A percentile compares a stretch with the other conserved stretches of the same genome.
These are phyloP conservation scores for Apiospora marii DNA, from an alignment of 2,329 filamentous ascomycete genomes.

Conservation along the genomic window DNA sequence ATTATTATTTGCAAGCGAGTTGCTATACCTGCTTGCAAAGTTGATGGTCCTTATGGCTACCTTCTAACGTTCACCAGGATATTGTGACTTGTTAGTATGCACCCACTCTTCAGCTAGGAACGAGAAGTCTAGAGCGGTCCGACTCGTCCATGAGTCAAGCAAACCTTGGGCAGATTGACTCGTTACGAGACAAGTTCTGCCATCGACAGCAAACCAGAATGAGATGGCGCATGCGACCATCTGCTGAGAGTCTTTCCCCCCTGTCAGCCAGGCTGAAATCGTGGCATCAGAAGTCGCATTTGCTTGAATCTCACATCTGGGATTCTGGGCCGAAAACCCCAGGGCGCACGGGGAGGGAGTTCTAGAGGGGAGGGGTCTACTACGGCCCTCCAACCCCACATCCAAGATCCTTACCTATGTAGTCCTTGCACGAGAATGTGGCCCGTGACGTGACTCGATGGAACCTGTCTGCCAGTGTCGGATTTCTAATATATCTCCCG, in stretches of 20 bases:
- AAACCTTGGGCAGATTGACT: not conserved
- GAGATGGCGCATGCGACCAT: not conserved
- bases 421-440: conserved; percentile 9
- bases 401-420: not conserved
- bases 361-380: conserved; percentile 4
- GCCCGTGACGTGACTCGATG: not conserved
- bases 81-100: conserved; percentile 10
- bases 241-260: not conserved
- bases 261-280: not conserved
- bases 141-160: conserved; percentile 1
- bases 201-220: not conserved
- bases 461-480: not conserved
- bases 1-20: not conserved
- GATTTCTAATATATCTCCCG: not conserved
- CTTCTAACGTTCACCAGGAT: not conserved
- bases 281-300: not conserved
- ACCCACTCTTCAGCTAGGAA: conserved; percentile 16
- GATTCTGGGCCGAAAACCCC: not conserved
- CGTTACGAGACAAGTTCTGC: not conserved
- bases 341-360: conserved; percentile 16
- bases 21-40: not conserved
- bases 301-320: conserved; percentile 3
- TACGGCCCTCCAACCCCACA: conserved; percentile 17
- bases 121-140: conserved; percentile 13
- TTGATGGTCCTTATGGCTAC: not conserved